Base-by-base conservation (phyloP, 169 alveolate genomes). In the Plasmodium vinckei region DNA sequence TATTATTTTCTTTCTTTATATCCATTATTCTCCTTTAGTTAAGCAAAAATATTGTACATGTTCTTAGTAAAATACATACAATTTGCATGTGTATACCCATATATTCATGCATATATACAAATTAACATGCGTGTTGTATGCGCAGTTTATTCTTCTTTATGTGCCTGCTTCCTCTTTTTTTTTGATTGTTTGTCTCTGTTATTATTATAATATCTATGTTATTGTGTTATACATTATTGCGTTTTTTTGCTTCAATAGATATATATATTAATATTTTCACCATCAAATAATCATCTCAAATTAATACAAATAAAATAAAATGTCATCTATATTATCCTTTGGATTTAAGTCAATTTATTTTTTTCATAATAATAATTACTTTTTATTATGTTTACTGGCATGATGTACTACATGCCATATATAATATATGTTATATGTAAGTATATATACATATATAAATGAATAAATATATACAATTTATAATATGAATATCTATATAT, bases 1-100 rank as follows among this genome's bases (percentile, higher is more conserved):
- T 71, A 19, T 46, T 72, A n/a, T 42, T n/a, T 17, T 39, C 53
- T 57, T 64, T 72, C 27, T 64, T 7, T 49, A 39, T 17, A 39
- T 72, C 53, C 70, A 56, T 72, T 15, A 27, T 72, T 57, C 3
- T 23, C 39, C 17, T 59, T 13, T 33, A 63, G n/a, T 27, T 63
- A 63, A 12, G n/a, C 39, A 63, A 25, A 27, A 51, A 13, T 51
- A 51, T 51, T 27, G 6, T 23, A 57, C 25, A 57, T 19, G 65
- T 57, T 17, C 65, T 13, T 19, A n/a, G 10, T 12, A 13, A 57
- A 23, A 57, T 15, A 57, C 65, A 57, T 57, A 57, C 19, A 19
- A 10, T 57, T 57, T 10, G 25, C 59, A 51, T 51, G 59, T 15
- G 59, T 51, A 51, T 51, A 15, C 59, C 5, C n/a, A 51, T 51